These are phyloP conservation scores for Dothistroma pini DNA, from an alignment of 2,329 filamentous ascomycete genomes.

Conservation along the genomic window DNA sequence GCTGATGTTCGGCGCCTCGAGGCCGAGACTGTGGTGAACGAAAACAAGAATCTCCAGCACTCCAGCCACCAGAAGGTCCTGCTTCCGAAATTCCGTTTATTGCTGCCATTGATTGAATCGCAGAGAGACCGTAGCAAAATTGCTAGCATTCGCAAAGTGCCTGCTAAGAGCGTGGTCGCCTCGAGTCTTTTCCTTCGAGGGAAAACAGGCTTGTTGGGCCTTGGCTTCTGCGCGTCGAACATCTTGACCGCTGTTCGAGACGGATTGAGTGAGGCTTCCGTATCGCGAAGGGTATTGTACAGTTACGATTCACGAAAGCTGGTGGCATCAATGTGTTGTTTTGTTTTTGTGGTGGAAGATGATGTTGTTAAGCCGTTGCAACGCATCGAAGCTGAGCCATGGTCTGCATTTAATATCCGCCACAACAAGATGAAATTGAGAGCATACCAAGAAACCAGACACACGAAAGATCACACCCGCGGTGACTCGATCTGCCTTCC, in stretches of 20 bases:
- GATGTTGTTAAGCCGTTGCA: background rate
- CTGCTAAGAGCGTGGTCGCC: background rate
- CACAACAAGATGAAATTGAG: background rate
- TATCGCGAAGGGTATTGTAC: no score
- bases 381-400: background rate
- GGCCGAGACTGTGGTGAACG: background rate
- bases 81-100: background rate
- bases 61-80: background rate
- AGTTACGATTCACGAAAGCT: background rate
- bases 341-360: background rate
- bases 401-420: background rate
- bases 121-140: background rate
- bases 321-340: background rate
- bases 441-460: no score
- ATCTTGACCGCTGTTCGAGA: background rate
- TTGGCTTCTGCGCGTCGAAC: background rate
- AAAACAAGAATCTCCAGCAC: background rate
- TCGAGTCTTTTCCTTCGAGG: background rate
- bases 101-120: background rate
- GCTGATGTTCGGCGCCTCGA: background rate
- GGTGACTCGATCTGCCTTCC: no score
- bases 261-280: no score
- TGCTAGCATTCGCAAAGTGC: background rate
- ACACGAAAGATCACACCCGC: no score
- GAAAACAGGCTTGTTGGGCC: background rate